Percentiles rank a stretch among this genome's conserved stretches.
Evolutionary conservation across 2,329 filamentous ascomycete genomes (phyloP).

Genomic region (Dactylellina leptospora): DNA sequence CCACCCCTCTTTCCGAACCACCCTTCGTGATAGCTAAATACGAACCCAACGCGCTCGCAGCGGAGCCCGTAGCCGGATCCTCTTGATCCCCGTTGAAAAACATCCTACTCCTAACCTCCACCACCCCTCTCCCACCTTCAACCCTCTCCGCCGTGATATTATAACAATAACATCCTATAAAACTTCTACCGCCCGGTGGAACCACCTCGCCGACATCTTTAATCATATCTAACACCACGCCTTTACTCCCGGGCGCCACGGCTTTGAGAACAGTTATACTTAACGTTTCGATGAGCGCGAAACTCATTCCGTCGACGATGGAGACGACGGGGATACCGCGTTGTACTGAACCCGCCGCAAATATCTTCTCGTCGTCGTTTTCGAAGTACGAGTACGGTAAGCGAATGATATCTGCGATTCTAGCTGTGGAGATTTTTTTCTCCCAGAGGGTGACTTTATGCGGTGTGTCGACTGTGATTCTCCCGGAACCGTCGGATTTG

Average conservation of each 20-base stretch:
- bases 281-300: slow-evolving; percentile 71
- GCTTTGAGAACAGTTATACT: slow-evolving; percentile 68
- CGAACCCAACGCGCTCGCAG: slow-evolving; percentile 67
- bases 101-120: slow-evolving; percentile 69
- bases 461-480: slow-evolving; percentile 54
- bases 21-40: slow-evolving; percentile 66
- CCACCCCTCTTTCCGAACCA: slow-evolving; percentile 55
- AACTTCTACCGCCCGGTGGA: slow-evolving; percentile 57
- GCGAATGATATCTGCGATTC: slow-evolving; percentile 13
- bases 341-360: slow-evolving; percentile 52
- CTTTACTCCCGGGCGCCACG: slow-evolving; percentile 15
- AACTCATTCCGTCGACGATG: slow-evolving; percentile 78
- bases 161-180: slow-evolving; percentile 70
- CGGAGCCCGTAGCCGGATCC: slow-evolving; percentile 72
- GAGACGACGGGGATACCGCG: slow-evolving; percentile 65
- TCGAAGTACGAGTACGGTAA: slow-evolving; percentile 12
- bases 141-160: slow-evolving; percentile 61
- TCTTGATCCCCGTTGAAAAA: slow-evolving; percentile 64
- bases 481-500: slow-evolving; percentile 48
- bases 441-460: slow-evolving; percentile 23
- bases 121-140: slow-evolving; percentile 55
- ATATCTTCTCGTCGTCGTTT: slow-evolving; percentile 3
- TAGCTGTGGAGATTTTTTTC: neutral
- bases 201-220: slow-evolving; percentile 8
- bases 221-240: slow-evolving; percentile 36